Percentiles rank a stretch among this genome's conserved stretches.
Evolutionary conservation across 2,329 filamentous ascomycete species (phyloP).

Genomic region (Fusarium napiforme): DNA sequence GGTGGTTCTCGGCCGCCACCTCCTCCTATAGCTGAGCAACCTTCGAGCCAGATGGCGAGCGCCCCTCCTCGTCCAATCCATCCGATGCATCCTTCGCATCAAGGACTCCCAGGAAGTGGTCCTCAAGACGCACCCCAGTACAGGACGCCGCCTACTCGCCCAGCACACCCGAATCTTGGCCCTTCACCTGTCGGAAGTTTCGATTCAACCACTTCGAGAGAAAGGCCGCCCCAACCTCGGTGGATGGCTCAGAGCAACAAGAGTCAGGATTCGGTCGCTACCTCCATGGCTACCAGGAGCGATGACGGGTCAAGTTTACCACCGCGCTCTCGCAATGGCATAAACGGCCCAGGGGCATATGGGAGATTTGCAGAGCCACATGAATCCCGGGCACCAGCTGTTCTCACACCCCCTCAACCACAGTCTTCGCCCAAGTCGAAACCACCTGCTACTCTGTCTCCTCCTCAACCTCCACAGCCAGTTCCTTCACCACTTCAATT

Average conservation of each 20-base stretch:
- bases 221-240: slow-evolving; percentile 57
- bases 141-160: slow-evolving; percentile 46
- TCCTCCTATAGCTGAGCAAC: slow-evolving; percentile 44
- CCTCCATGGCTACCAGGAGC: slow-evolving; percentile 58
- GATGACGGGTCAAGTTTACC: slow-evolving; percentile 63
- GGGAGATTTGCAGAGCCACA: slow-evolving; percentile 53
- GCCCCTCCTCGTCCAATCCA: slow-evolving; percentile 34
- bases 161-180: slow-evolving; percentile 53
- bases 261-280: slow-evolving; percentile 68
- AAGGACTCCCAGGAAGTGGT: slow-evolving; percentile 27
- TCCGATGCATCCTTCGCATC: slow-evolving; percentile 25
- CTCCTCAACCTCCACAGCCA: slow-evolving; percentile 43
- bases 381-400: slow-evolving; percentile 29
- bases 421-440: slow-evolving; percentile 43
- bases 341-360: slow-evolving; percentile 52
- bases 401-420: slow-evolving; percentile 38
- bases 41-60: slow-evolving; percentile 24
- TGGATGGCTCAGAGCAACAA: slow-evolving; percentile 63
- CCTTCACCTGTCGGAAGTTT: slow-evolving; percentile 64
- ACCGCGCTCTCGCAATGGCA: slow-evolving; percentile 65
- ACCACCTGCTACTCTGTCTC: slow-evolving; percentile 30
- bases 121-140: slow-evolving; percentile 45
- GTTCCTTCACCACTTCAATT: slow-evolving; percentile 39
- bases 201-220: slow-evolving; percentile 57
- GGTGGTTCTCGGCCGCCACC: slow-evolving; percentile 39